Conservation (phyloP, 805 yeast genomes). For the Barnettozyma sucrosica region DNA sequence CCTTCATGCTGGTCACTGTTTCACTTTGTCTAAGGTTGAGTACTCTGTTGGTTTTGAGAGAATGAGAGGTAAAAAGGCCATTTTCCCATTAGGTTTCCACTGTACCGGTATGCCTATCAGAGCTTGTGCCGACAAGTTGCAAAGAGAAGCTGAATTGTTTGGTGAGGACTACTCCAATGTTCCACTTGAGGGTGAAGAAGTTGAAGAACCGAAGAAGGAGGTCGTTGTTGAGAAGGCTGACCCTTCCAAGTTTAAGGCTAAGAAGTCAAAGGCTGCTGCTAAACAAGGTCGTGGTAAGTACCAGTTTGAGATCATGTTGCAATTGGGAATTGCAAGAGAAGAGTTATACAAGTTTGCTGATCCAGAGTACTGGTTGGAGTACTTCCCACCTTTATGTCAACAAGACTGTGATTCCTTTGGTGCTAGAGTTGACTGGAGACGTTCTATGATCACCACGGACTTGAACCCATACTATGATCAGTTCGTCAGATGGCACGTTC, state of each 20-base stretch:
- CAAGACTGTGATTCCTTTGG: slow-evolving; percentile 77
- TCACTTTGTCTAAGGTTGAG: slow-evolving; percentile 91
- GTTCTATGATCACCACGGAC: slow-evolving; percentile 92
- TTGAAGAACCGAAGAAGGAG: slow-evolving; percentile 29
- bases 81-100: slow-evolving; percentile 96
- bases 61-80: slow-evolving; percentile 86
- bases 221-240: slow-evolving; percentile 49
- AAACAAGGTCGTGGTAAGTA: slow-evolving; percentile 91
- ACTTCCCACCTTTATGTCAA: slow-evolving; percentile 87
- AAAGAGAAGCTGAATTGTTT: slow-evolving; percentile 86
- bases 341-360: slow-evolving; percentile 88
- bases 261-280: slow-evolving; percentile 89
- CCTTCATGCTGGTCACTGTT: slow-evolving; percentile 94
- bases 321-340: slow-evolving; percentile 78
- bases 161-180: slow-evolving; percentile 73
- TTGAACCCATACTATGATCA: slow-evolving; percentile 93
- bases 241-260: slow-evolving; percentile 85
- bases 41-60: slow-evolving; percentile 91
- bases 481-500: slow-evolving; percentile 95
- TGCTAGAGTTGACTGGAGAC: slow-evolving; percentile 96
- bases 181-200: slow-evolving; percentile 59
- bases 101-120: slow-evolving; percentile 99
- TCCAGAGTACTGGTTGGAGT: slow-evolving; percentile 83
- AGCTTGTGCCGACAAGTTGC: slow-evolving; percentile 92
- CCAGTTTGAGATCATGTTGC: slow-evolving; percentile 95